Percentiles rank a stretch among this genome's conserved stretches.
Conservation (phyloP, 495 filamentous ascomycete species). For the Xylaria bambusicola region DNA sequence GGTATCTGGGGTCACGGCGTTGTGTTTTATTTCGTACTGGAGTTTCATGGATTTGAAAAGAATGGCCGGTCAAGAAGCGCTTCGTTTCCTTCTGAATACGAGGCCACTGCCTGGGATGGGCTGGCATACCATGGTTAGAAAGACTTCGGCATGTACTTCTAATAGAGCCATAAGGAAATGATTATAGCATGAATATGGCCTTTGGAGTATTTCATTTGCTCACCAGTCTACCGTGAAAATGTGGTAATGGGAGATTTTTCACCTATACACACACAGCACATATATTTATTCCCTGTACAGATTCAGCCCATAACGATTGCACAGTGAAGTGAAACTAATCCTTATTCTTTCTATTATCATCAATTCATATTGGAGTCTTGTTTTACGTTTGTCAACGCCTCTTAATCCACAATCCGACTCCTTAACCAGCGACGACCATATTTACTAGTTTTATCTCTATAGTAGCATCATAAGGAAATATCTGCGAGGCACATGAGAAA, state of each 20-base stretch:
- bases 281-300: too few species aligned
- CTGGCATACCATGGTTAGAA: constrained; percentile 12
- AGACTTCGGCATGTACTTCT: constrained; percentile 16
- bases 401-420: background rate
- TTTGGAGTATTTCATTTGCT: too few species aligned
- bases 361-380: constrained; percentile 13
- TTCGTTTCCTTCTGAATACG: background rate
- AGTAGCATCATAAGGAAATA: background rate
- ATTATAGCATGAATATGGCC: constrained; percentile 12
- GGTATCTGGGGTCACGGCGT: constrained; percentile 1
- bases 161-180: constrained; percentile 3
- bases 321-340: background rate
- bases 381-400: constrained; percentile 17
- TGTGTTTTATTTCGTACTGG: constrained; percentile 19
- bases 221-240: too few species aligned
- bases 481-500: constrained; percentile 24
- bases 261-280: too few species aligned
- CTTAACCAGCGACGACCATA: background rate
- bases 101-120: background rate
- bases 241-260: too few species aligned
- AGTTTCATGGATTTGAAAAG: constrained; percentile 33
- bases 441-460: constrained; percentile 11
- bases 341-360: constrained; percentile 16
- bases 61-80: constrained; percentile 11
- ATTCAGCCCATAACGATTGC: background rate